Percentiles rank a stretch among this genome's conserved stretches.
These are phyloP conservation scores for Phytophthora macrochlamydospora DNA, from an alignment of 352 stramenopile genomes.

Conservation along the genomic window DNA sequence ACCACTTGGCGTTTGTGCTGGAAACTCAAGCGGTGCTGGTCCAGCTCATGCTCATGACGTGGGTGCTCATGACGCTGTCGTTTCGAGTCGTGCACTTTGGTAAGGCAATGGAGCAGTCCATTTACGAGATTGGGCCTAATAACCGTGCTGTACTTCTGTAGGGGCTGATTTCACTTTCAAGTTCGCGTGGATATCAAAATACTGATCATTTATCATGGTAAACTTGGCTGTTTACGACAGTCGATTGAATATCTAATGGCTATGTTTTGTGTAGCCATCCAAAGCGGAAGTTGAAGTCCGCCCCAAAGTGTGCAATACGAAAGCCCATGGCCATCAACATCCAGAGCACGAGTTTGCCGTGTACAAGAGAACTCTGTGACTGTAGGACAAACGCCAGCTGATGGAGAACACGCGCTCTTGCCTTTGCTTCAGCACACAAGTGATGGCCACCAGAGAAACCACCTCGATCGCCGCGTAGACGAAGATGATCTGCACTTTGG, in stretches of 20 bases:
- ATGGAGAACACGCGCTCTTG: slow-evolving; percentile 10
- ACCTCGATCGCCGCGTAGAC: slow-evolving; percentile 25
- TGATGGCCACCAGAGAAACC: slow-evolving; percentile 13
- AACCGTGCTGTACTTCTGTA: neutral
- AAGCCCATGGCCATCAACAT: slow-evolving; percentile 22
- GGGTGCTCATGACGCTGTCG: slow-evolving; percentile 27
- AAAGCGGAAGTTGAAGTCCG: slow-evolving; percentile 28
- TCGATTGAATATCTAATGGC: too few relatives aligned
- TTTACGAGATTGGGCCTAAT: neutral
- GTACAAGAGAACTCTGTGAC: slow-evolving; percentile 17
- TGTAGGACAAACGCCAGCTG: slow-evolving; percentile 32
- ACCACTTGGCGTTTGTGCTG: slow-evolving; percentile 44
- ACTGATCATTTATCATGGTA: too few relatives aligned
- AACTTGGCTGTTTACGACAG: too few relatives aligned
- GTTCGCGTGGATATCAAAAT: neutral
- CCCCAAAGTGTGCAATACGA: slow-evolving; percentile 20
- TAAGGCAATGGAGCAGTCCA: neutral
- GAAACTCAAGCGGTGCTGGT: slow-evolving; percentile 33
- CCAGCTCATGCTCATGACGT: slow-evolving; percentile 27
- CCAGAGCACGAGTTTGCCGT: slow-evolving; percentile 27
- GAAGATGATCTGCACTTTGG: slow-evolving; percentile 8
- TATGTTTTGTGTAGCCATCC: slow-evolving; percentile 2
- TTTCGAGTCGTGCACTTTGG: slow-evolving; percentile 6
- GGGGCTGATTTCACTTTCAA: slow-evolving; percentile 3
- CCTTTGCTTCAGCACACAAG: neutral